Percentiles rank a stretch among this genome's conserved stretches.
These are phyloP conservation scores for Alternaria gansuensis DNA, from an alignment of 2,329 filamentous ascomycete genomes.

Conservation along the genomic window DNA sequence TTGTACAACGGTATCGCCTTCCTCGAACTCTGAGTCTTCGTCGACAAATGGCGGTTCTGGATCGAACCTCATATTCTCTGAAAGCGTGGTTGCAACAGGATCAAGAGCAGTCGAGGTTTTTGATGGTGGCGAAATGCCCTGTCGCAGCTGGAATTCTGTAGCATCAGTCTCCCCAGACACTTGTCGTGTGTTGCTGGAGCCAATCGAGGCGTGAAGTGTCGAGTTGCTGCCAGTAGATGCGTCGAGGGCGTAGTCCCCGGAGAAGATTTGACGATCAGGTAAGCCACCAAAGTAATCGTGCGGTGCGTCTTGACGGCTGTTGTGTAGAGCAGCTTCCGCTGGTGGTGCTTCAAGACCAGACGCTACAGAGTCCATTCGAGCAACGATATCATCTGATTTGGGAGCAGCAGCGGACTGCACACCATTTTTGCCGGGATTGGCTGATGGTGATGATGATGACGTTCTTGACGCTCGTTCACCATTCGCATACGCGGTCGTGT, in stretches of 20 bases:
- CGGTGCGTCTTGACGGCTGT: background rate
- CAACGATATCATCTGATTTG: slow-evolving; percentile 1
- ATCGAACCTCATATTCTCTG: slow-evolving; percentile 7
- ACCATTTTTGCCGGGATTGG: background rate
- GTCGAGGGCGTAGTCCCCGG: slow-evolving; percentile 4
- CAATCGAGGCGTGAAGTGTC: slow-evolving; percentile 1
- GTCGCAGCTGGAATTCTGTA: background rate
- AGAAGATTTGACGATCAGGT: background rate
- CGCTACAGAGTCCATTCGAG: slow-evolving; percentile 6
- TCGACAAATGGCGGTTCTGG: slow-evolving; percentile 20
- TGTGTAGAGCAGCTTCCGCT: slow-evolving; percentile 3
- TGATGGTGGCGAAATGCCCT: background rate
- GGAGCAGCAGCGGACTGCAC: background rate
- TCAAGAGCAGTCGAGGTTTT: background rate
- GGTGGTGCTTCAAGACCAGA: slow-evolving; percentile 8
- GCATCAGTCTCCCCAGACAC: background rate
- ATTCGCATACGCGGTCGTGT: background rate
- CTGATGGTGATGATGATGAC: background rate
- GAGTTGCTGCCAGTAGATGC: slow-evolving; percentile 3
- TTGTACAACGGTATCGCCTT: slow-evolving; percentile 49
- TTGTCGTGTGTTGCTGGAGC: slow-evolving; percentile 4
- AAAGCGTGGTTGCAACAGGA: background rate
- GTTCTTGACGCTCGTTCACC: background rate
- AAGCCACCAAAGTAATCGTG: background rate
- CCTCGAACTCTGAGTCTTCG: slow-evolving; percentile 47